Conservation (phyloP, 371 early-diverging fungal species). For the Phascolomyces articulosus region DNA sequence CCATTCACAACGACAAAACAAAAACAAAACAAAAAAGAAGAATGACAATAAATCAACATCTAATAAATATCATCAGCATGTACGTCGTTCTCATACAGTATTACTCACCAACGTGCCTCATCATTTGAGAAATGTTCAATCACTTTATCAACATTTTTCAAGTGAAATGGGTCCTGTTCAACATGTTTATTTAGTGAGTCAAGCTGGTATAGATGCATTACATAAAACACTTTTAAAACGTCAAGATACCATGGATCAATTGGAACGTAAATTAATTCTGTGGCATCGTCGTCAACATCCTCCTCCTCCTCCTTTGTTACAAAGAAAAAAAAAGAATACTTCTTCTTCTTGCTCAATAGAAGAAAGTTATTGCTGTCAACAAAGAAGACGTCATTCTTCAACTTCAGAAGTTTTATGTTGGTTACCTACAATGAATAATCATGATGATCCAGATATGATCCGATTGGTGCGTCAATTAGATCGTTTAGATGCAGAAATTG, state of each 20-base stretch:
- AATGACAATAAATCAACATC: too few relatives aligned
- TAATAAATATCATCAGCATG: constrained; percentile 1
- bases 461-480: constrained; percentile 14
- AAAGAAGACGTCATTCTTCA: too few relatives aligned
- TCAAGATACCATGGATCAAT: constrained; percentile 20
- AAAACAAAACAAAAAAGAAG: too few relatives aligned
- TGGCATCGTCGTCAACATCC: constrained; percentile 13
- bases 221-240: constrained; percentile 22
- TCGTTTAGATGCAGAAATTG: constrained; percentile 30
- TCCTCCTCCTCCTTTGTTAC: background rate
- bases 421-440: background rate
- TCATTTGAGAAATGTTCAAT: constrained; percentile 41
- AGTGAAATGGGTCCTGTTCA: constrained; percentile 37
- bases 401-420: background rate
- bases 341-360: too few relatives aligned
- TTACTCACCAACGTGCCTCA: constrained; percentile 42
- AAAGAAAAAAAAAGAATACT: background rate
- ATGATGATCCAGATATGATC: constrained; percentile 3
- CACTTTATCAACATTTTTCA: constrained; percentile 7
- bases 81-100: constrained; percentile 14
- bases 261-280: constrained; percentile 33
- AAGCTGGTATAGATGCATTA: constrained; percentile 19
- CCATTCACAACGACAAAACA: too few relatives aligned
- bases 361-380: background rate
- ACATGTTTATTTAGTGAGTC: constrained; percentile 38